A percentile compares a stretch with the other conserved stretches of the same genome.
Evolutionary conservation across 345 rosid genomes (phyloP).

Genomic region (Lepidium sativum): DNA sequence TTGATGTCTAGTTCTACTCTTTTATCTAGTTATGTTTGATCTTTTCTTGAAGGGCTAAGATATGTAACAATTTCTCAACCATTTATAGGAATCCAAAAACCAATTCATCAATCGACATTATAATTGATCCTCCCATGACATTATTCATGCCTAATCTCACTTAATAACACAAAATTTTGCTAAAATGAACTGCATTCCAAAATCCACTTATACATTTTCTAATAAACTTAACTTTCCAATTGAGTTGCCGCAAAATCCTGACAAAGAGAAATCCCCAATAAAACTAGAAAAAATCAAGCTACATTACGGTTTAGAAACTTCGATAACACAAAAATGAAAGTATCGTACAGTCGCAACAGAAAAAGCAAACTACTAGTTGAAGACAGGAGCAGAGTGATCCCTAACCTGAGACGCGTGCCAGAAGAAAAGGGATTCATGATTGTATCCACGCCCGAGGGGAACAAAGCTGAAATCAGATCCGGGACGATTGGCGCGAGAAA

Average conservation of each 20-base stretch:
- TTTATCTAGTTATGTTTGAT: neutral
- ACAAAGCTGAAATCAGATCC: conserved; percentile 16
- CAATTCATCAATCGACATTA: neutral
- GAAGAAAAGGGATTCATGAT: conserved; percentile 96
- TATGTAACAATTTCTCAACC: neutral
- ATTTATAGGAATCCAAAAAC: neutral
- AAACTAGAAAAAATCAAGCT: neutral
- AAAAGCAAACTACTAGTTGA: neutral
- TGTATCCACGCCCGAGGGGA: conserved; percentile 29
- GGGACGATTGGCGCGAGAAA: neutral
- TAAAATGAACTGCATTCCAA: neutral
- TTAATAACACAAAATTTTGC: neutral
- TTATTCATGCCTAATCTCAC: neutral
- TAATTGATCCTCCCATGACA: neutral
- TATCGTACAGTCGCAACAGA: neutral
- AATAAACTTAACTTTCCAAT: neutral
- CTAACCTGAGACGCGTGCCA: conserved; percentile 92
- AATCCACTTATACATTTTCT: neutral
- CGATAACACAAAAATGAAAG: neutral
- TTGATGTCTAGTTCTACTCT: neutral
- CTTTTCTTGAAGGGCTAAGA: neutral
- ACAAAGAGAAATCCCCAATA: neutral
- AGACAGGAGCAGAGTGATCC: conserved; percentile 4
- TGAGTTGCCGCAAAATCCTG: neutral
- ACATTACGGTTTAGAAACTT: conserved; percentile 7